These are phyloP conservation scores for Circinella umbellata DNA, from an alignment of 371 early-diverging fungal genomes.

Conservation along the genomic window DNA sequence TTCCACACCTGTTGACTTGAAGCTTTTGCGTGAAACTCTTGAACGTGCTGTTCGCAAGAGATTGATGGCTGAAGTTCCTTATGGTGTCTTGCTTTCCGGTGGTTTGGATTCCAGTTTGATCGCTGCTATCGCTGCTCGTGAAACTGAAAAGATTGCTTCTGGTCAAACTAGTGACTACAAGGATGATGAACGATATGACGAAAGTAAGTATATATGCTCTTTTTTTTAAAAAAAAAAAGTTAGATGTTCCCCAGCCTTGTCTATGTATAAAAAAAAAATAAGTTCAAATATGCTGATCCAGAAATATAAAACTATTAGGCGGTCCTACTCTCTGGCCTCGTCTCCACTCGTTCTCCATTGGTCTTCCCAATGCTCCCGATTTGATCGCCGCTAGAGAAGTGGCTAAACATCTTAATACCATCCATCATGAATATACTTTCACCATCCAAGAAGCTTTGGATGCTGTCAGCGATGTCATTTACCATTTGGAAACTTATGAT, in stretches of 20 bases:
- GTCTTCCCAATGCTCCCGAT: constrained; percentile 93
- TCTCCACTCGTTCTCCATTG: constrained; percentile 95
- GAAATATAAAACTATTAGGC: constrained; percentile 22
- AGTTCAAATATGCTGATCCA: neutral
- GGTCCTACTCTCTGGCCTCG: constrained; percentile 76
- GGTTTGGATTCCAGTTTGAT: constrained; percentile 95
- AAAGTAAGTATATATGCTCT: constrained; percentile 48
- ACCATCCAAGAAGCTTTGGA: constrained; percentile 95
- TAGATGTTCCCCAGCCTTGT: neutral
- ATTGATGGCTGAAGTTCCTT: constrained; percentile 97
- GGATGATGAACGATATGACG: constrained; percentile 73
- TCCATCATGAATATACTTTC: constrained; percentile 94
- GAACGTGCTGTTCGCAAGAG: constrained; percentile 91
- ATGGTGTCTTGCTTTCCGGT: constrained; percentile 93
- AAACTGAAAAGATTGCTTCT: constrained; percentile 66
- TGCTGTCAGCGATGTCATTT: constrained; percentile 92
- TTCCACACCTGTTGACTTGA: constrained; percentile 61
- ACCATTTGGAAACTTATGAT: constrained; percentile 97
- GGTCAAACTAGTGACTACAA: constrained; percentile 18
- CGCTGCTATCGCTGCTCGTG: constrained; percentile 89
- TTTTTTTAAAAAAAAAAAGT: constrained; percentile 1
- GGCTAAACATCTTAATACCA: constrained; percentile 86
- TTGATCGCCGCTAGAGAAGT: constrained; percentile 88
- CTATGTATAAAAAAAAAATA: too few species aligned
- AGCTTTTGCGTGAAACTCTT: constrained; percentile 75